A percentile compares a stretch with the other conserved stretches of the same genome.
These are phyloP conservation scores for Arthromyces matolae DNA, from an alignment of 768 basidiomycete genomes.

Conservation along the genomic window DNA sequence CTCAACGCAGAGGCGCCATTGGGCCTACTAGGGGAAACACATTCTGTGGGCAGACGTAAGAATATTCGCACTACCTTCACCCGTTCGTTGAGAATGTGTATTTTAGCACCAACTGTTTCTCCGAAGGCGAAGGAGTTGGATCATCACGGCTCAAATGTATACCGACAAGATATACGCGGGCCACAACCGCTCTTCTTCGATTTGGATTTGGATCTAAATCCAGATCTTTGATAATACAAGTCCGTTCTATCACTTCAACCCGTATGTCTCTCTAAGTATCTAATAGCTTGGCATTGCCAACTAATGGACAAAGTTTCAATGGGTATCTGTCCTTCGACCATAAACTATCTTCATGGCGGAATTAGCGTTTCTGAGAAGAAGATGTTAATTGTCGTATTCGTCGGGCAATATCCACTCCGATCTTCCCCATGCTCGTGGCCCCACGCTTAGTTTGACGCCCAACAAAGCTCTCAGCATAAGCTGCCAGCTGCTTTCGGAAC, in stretches of 20 bases:
- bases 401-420: conserved; percentile 22
- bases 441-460: conserved; percentile 10
- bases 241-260: not conserved
- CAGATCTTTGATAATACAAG: conserved; percentile 52
- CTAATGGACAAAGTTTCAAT: too few relatives aligned
- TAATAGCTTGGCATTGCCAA: too few relatives aligned
- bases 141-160: conserved; percentile 60
- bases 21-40: conserved; percentile 75
- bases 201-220: conserved; percentile 81
- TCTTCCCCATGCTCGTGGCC: conserved; percentile 12
- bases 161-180: conserved; percentile 64
- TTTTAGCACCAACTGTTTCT: conserved; percentile 57
- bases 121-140: conserved; percentile 47
- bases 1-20: conserved; percentile 80
- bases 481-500: conserved; percentile 56
- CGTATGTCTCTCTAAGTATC: not conserved
- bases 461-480: conserved; percentile 29
- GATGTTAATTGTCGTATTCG: conserved; percentile 28
- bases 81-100: conserved; percentile 8
- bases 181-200: conserved; percentile 67
- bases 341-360: not conserved
- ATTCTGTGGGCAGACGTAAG: conserved; percentile 75
- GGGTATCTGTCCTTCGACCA: not conserved
- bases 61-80: not conserved
- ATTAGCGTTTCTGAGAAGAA: not conserved